A percentile compares a stretch with the other conserved stretches of the same genome.
Evolutionary conservation across 108 stramenopile genomes (phyloP).

Genomic region (Cyclotella cryptica): DNA sequence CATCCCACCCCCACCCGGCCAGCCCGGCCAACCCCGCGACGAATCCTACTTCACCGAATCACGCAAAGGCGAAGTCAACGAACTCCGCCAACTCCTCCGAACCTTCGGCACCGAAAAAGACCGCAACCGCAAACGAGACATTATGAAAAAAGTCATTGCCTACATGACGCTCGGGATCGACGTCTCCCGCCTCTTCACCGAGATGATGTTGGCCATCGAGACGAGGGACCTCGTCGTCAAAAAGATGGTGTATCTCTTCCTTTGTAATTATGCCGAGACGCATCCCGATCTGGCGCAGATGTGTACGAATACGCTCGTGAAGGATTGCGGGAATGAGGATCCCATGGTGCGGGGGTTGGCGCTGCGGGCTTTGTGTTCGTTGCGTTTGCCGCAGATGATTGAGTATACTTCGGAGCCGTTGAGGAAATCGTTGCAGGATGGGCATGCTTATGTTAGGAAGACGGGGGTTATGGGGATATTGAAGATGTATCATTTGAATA

Average conservation of each 20-base stretch:
- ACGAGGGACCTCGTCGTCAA: conserved; percentile 99
- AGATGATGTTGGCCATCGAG: conserved; percentile 97
- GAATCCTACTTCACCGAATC: conserved; percentile 96
- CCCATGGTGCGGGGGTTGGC: conserved; percentile 99
- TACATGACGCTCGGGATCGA: conserved; percentile 99
- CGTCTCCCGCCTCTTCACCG: conserved; percentile 97
- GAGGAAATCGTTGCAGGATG: conserved; percentile 83
- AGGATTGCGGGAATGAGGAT: conserved; percentile 98
- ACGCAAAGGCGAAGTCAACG: conserved; percentile 96
- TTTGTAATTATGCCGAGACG: conserved; percentile 95
- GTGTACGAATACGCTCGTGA: conserved; percentile 98
- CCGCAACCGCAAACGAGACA: conserved; percentile 94
- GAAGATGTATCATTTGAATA: conserved; percentile 94
- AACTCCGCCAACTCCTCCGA: conserved; percentile 90
- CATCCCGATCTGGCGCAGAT: conserved; percentile 99
- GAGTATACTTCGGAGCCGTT: conserved; percentile 96
- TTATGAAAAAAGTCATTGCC: conserved; percentile 99
- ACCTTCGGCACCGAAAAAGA: conserved; percentile 93
- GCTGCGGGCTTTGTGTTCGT: conserved; percentile 90
- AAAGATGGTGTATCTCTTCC: conserved; percentile 99
- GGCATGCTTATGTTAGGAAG: conserved; percentile 97
- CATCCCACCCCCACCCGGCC: background rate
- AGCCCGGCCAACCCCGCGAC: conserved; percentile 26
- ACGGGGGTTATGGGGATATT: conserved; percentile 98
- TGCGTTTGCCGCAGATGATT: conserved; percentile 95